Base-by-base conservation (phyloP, 106 monocot genomes). In the Allium fistulosum region DNA sequence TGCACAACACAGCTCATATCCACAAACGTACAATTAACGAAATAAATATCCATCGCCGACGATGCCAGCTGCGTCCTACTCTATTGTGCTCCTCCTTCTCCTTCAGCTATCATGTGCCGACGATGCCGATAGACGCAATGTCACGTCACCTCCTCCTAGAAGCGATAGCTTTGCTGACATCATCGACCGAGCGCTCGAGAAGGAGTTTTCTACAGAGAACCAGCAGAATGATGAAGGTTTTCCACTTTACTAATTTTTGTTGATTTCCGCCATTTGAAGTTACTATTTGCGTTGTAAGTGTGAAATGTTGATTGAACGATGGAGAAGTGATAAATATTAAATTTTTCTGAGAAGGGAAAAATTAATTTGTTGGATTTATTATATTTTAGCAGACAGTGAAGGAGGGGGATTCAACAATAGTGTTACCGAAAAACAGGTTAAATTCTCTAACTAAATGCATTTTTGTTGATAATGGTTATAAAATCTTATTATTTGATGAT, bases 121-220 rank as follows among this genome's bases (percentile, higher is more conserved):
- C 53, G 66, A 28, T 53, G 62, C 18, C 18, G 74, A 48, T 57
- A 26, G 26, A 57, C 28, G 68, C 55, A 70, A 81, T 55, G 83
- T 69, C 22, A 76, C 74, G 51, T 76, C 64, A 18, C 62, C 63
- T 28, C 60, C 65, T 67, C 51, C 55, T 52, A 52, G n/a, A 55
- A 71, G 10, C 70, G 91, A 83, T 66, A 92, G 86, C 72, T 84
- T 97, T 49, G 96, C 96, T 2, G 92, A 97, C 28, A 86, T 97
- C 75, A 82, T 97, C 75, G 96, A 97, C 57, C 92, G 96, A 27
- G 96, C 96, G 16, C 82, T 97, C n/a, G 74, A 97, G 96, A 97
- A 89, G 77, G 96, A 97, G 80, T 97, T 97, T 70, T 75, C 86
- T 17, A 10, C 52, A 9, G 96, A 97, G 79, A 89, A 79, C 74